Evolutionary conservation across 805 yeast species (phyloP), one percentile per base, ranked within the genome.

Genomic region (Wickerhamiella lipophila): DNA sequence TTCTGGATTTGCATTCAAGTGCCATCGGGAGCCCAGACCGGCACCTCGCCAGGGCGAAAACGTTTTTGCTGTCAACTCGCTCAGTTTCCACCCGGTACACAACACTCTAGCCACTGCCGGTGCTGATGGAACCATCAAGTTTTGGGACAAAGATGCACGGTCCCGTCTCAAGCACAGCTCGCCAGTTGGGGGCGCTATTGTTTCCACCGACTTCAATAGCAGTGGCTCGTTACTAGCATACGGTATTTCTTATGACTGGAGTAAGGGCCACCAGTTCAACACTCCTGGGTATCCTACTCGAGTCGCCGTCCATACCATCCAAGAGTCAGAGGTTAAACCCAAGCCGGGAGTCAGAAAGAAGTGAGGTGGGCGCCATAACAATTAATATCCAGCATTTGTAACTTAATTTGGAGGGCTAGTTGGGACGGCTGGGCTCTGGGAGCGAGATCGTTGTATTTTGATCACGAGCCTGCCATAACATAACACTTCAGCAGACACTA

Each of bases 21-120:
- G 98, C 66, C 98, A 92, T 63, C 77, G 98, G 57, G 86, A 81
- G 59, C 68, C 72, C 30, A 50, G 39, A 21, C 73, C 79, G 39
- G 67, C 75, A 0, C 67, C 81, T 15, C 62, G 75, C 39, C 56
- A 71, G 39, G 88, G 82, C 59, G 74, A 79, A 19, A 74, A 75
- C 39, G 80, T 89, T 27, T 89, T 80, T 62, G 68, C 95, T 1
- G 79, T 92, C 39, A 85, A 87, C 63, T 72, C 83, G 45, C 81
- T 92, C 43, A 70, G 76, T 6, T 85, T 88, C 71, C 96, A 92
- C 61, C 97, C 97, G 3, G 69, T 76, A 12, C 79, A 80, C 64
- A 96, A 96, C 39, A 87, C 97, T 1, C 82, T 92, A 65, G 79
- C 81, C 45, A 92, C 98, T 4, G 92, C 94, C 1, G 97, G 98